A percentile compares a stretch with the other conserved stretches of the same genome.
Conservation (phyloP, 139 green algal genomes). For the Chlamydomonas sp. region DNA sequence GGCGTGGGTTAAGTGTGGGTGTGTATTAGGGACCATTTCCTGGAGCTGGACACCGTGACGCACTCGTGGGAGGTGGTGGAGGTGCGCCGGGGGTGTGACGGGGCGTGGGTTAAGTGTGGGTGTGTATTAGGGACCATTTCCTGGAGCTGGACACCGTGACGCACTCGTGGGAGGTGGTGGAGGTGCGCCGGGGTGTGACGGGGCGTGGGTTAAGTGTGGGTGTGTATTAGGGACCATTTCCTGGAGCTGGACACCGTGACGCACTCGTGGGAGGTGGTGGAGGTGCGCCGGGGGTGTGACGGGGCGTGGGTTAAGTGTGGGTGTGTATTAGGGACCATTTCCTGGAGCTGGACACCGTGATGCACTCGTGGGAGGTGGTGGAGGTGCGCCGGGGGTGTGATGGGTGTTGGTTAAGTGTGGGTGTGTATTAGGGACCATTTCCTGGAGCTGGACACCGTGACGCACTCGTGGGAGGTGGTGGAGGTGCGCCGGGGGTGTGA, state of each 20-base stretch:
- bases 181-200: conserved; percentile 38
- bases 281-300: conserved; percentile 67
- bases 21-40: conserved; percentile 88
- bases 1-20: background rate
- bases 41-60: conserved; percentile 90
- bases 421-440: conserved; percentile 98
- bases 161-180: conserved; percentile 91
- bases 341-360: conserved; percentile 89
- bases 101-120: background rate
- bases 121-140: conserved; percentile 87
- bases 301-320: conserved; percentile 93
- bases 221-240: conserved; percentile 98
- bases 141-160: conserved; percentile 90
- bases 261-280: conserved; percentile 89
- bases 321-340: conserved; percentile 98
- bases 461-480: conserved; percentile 89
- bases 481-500: conserved; percentile 68
- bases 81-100: conserved; percentile 37
- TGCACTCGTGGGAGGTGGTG: conserved; percentile 92
- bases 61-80: conserved; percentile 92
- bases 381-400: conserved; percentile 40
- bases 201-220: conserved; percentile 62
- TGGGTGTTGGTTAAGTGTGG: conserved; percentile 62
- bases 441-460: conserved; percentile 86
- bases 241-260: conserved; percentile 87